Conservation (phyloP, 306 rosid species). For the Gastrolobium villosum region DNA sequence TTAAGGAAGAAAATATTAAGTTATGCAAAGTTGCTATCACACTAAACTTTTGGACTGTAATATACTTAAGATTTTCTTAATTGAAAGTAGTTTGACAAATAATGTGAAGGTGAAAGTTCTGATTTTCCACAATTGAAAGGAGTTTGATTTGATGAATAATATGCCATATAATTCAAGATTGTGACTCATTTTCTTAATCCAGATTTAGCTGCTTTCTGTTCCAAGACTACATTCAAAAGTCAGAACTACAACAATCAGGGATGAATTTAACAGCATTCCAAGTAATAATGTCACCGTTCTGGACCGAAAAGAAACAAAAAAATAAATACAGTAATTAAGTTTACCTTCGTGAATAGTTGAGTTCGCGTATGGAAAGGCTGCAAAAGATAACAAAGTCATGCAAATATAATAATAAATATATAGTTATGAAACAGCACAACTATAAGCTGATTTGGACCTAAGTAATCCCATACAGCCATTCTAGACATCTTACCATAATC, state of each 20-base stretch:
- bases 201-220: constrained; percentile 35
- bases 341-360: constrained; percentile 86
- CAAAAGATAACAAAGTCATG: constrained; percentile 51
- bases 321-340: constrained; percentile 23
- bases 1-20: constrained; percentile 27
- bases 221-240: constrained; percentile 31
- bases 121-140: constrained; percentile 31
- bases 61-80: constrained; percentile 18
- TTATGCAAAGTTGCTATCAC: constrained; percentile 13
- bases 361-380: constrained; percentile 96
- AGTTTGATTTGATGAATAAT: constrained; percentile 28
- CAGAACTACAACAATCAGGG: constrained; percentile 31
- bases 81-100: constrained; percentile 20
- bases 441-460: constrained; percentile 40
- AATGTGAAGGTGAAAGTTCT: not conserved
- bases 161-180: constrained; percentile 5
- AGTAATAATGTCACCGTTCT: constrained; percentile 22
- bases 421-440: not conserved
- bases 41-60: constrained; percentile 24
- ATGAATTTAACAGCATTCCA: constrained; percentile 14
- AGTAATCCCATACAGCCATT: constrained; percentile 2
- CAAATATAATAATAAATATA: not conserved
- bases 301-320: not conserved
- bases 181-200: constrained; percentile 10
- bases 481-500: constrained; percentile 14